These are phyloP conservation scores for Clonostachys byssicola DNA, from an alignment of 2,329 filamentous ascomycete species.

Conservation along the genomic window DNA sequence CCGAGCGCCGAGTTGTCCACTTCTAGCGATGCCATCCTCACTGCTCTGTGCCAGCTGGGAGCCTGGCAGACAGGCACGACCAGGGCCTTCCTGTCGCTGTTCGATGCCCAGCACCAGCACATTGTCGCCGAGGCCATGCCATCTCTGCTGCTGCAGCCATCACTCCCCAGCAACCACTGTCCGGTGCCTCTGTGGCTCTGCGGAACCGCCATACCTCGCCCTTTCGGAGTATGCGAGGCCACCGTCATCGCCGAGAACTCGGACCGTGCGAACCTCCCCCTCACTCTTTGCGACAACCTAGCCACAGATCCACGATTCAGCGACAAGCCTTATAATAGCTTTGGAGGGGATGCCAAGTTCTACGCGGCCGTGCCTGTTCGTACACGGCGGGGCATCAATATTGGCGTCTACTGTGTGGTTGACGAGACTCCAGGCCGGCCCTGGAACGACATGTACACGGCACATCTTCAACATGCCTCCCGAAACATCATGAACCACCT, in stretches of 20 bases:
- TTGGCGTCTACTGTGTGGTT: constrained; percentile 31
- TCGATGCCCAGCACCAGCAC: constrained; percentile 41
- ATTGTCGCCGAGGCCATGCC: constrained; percentile 46
- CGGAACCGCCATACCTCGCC: constrained; percentile 21
- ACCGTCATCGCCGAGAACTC: not conserved
- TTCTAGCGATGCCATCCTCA: constrained; percentile 32
- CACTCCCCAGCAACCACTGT: constrained; percentile 4
- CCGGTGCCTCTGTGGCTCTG: constrained; percentile 16
- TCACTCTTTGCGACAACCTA: constrained; percentile 27
- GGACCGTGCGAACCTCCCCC: constrained; percentile 13
- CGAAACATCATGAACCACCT: constrained; percentile 27
- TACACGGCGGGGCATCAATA: constrained; percentile 30
- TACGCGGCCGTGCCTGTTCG: constrained; percentile 36
- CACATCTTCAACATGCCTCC: constrained; percentile 17
- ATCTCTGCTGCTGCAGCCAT: constrained; percentile 24
- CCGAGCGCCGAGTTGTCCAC: constrained; percentile 13
- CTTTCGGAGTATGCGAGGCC: constrained; percentile 17
- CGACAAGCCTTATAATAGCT: constrained; percentile 12
- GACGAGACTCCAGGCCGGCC: constrained; percentile 3
- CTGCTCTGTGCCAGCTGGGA: constrained; percentile 44
- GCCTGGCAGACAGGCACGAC: constrained; percentile 33
- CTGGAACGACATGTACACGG: constrained; percentile 17
- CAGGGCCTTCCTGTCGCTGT: constrained; percentile 43
- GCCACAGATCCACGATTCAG: constrained; percentile 19
- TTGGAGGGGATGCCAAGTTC: constrained; percentile 19